These are phyloP conservation scores for Gossypium lobatum DNA, from an alignment of 441 rosid species.

Conservation along the genomic window DNA sequence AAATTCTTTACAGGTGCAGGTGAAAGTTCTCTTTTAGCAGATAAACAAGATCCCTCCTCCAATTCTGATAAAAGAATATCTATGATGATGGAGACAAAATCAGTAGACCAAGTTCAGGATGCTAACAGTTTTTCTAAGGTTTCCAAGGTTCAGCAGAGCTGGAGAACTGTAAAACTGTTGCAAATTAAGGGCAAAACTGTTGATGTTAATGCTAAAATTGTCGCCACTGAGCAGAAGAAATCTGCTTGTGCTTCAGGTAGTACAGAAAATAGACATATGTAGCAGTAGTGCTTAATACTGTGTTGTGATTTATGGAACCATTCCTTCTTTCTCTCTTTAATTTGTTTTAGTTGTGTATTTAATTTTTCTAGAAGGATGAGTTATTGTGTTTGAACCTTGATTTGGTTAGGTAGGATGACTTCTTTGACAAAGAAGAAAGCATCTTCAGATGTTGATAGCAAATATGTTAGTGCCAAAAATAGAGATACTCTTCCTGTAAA, in stretches of 20 bases:
- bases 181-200: constrained; percentile 19
- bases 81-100: constrained; percentile 24
- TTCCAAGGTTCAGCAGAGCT: constrained; percentile 27
- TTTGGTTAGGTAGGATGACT: constrained; percentile 28
- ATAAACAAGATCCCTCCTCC: constrained; percentile 25
- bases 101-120: constrained; percentile 20
- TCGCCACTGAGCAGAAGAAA: constrained; percentile 28
- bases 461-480: constrained; percentile 22
- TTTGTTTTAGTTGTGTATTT: constrained; percentile 2
- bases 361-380: neutral
- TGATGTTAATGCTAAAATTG: constrained; percentile 27
- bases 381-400: constrained; percentile 8
- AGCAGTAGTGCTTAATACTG: neutral
- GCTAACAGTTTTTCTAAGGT: constrained; percentile 26
- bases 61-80: constrained; percentile 21
- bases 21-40: constrained; percentile 31
- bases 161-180: constrained; percentile 35
- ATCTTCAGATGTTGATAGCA: constrained; percentile 24
- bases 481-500: constrained; percentile 15
- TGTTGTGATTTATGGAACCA: neutral
- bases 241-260: constrained; percentile 33
- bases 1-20: constrained; percentile 33
- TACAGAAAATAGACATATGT: constrained; percentile 1
- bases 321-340: neutral
- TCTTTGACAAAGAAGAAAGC: constrained; percentile 24